A percentile compares a stretch with the other conserved stretches of the same genome.
phyloP scores from a whole-genome alignment of 306 rosid species.

The Glycine tomentella region DNA sequence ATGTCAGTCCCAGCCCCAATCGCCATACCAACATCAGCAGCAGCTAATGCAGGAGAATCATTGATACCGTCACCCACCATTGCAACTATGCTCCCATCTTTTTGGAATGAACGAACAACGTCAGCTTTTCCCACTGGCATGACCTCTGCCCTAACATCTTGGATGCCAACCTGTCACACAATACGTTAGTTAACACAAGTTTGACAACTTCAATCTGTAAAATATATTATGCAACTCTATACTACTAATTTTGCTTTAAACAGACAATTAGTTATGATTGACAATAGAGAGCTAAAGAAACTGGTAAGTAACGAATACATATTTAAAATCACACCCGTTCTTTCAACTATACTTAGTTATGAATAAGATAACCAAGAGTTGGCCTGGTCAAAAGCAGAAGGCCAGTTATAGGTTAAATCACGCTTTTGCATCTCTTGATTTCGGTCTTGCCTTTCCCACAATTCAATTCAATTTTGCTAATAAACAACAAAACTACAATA shows the following conservation, averaged over 20 bases:
- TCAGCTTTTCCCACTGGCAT: slow-evolving; percentile 98
- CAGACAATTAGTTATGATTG: not conserved
- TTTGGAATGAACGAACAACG: slow-evolving; percentile 76
- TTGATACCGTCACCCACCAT: slow-evolving; percentile 99
- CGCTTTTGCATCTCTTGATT: slow-evolving; percentile 15
- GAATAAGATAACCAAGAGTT: slow-evolving; percentile 27
- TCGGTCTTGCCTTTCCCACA: not conserved
- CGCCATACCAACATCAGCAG: slow-evolving; percentile 96
- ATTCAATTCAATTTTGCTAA: slow-evolving; percentile 9
- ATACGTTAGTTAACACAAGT: not conserved
- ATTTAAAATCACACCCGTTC: not conserved
- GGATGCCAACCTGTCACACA: slow-evolving; percentile 82
- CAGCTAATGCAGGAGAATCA: slow-evolving; percentile 96
- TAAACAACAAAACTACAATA: slow-evolving; percentile 7
- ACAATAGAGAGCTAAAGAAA: slow-evolving; percentile 35
- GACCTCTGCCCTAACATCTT: slow-evolving; percentile 92
- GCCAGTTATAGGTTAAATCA: slow-evolving; percentile 20
- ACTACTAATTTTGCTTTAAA: slow-evolving; percentile 22
- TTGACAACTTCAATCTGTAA: slow-evolving; percentile 15
- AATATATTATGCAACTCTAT: slow-evolving; percentile 23
- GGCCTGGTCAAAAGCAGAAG: slow-evolving; percentile 24
- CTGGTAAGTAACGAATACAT: slow-evolving; percentile 7
- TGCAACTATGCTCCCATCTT: slow-evolving; percentile 86
- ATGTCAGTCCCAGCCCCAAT: slow-evolving; percentile 97
- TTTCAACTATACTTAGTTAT: slow-evolving; percentile 22